phyloP scores from a whole-genome alignment of 257 asterid species.

The Galeopsis tetrahit region DNA sequence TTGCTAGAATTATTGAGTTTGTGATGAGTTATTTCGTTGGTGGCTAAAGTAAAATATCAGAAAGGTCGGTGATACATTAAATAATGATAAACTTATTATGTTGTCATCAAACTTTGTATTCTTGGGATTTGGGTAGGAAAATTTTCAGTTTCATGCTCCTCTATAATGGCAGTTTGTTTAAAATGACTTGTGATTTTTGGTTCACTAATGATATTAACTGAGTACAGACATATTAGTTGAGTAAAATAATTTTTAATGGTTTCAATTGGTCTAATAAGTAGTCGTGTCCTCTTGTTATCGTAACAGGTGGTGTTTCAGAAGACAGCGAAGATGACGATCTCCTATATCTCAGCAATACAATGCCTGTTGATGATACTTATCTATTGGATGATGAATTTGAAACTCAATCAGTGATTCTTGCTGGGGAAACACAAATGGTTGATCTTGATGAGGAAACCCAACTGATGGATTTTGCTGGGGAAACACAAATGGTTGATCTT shows the following conservation, averaged over 20 bases:
- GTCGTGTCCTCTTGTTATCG: constrained; percentile 6
- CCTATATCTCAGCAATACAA: constrained; percentile 33
- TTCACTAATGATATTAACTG: not conserved
- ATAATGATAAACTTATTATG: not conserved
- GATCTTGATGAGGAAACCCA: constrained; percentile 42
- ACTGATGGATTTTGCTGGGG: constrained; percentile 36
- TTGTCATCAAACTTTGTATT: constrained; percentile 11
- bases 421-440: constrained; percentile 53
- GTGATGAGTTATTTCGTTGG: not conserved
- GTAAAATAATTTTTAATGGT: not conserved
- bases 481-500: constrained; percentile 57
- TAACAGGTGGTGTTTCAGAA: constrained; percentile 40
- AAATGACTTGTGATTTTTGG: not conserved
- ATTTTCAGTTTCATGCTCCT: constrained; percentile 2
- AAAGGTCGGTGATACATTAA: not conserved
- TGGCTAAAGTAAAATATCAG: not conserved
- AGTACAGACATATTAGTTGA: not conserved
- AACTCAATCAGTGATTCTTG: constrained; percentile 48
- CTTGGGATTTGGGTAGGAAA: not conserved
- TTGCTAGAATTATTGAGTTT: constrained; percentile 5
- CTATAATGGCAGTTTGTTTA: not conserved
- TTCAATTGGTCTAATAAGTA: constrained; percentile 21
- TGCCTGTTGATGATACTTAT: constrained; percentile 55
- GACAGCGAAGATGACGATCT: constrained; percentile 41
- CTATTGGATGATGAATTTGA: constrained; percentile 59